Conservation (phyloP, 2,329 filamentous ascomycete species). For the Penicillium decumbens region DNA sequence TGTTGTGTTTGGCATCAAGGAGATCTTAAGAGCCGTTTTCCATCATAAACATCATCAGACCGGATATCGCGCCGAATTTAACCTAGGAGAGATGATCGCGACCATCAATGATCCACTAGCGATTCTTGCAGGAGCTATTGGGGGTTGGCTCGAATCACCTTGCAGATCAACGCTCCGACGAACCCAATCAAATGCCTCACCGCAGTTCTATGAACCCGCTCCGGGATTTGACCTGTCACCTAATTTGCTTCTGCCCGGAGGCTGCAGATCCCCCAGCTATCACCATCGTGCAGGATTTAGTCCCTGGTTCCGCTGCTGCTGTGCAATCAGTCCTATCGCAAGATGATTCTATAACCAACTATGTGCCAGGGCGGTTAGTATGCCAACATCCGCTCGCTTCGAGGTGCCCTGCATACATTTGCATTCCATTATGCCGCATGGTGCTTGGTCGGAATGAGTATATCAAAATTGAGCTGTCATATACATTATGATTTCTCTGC, state of each 20-base stretch:
- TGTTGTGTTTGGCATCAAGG: not conserved
- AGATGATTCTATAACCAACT: not conserved
- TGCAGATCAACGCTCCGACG: constrained; percentile 9
- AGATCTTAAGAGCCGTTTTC: not conserved
- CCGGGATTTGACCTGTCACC: constrained; percentile 17
- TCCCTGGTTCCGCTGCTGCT: not conserved
- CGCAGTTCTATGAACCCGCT: constrained; percentile 1
- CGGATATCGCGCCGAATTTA: constrained; percentile 5
- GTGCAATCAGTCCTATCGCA: not conserved
- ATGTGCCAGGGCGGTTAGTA: not conserved
- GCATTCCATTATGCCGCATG: not conserved
- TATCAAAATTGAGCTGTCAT: not conserved
- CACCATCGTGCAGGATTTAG: constrained; percentile 10
- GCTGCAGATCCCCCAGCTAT: constrained; percentile 8
- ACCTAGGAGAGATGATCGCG: not conserved
- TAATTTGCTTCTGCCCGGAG: constrained; percentile 1
- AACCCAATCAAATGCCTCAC: constrained; percentile 7
- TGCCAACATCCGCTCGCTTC: not conserved
- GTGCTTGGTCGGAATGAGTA: not conserved
- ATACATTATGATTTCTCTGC: not conserved
- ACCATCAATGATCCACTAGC: not conserved
- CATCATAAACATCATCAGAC: not conserved
- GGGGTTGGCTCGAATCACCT: constrained; percentile 6
- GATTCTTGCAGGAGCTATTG: constrained; percentile 2
- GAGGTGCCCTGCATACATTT: not conserved